Percentiles rank a stretch among this genome's conserved stretches.
Conservation (phyloP, 139 green algal species). For the Astrephomene gubernaculifera region DNA sequence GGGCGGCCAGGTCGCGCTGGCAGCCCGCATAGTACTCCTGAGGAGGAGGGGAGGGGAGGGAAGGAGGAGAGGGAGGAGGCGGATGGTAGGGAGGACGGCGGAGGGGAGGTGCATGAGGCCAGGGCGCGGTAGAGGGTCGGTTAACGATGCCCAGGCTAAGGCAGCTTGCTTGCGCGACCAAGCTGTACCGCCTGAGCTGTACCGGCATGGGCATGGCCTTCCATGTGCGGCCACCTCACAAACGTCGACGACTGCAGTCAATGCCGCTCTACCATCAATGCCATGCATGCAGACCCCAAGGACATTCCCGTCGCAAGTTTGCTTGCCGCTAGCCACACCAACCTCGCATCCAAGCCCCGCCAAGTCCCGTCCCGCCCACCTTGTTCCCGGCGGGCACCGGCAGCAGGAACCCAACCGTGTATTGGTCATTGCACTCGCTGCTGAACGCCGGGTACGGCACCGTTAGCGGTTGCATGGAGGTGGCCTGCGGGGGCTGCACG, state of each 20-base stretch:
- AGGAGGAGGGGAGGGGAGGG: not conserved
- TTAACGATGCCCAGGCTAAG: too few relatives aligned
- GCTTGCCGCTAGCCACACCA: not conserved
- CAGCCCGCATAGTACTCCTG: conserved; percentile 41
- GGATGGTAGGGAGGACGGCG: too few relatives aligned
- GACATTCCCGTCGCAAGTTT: too few relatives aligned
- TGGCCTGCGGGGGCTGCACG: not conserved
- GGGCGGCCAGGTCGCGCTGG: conserved; percentile 29
- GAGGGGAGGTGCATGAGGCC: too few relatives aligned
- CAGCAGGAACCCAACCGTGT: conserved; percentile 51
- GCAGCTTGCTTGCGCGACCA: too few relatives aligned
- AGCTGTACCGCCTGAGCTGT: too few relatives aligned
- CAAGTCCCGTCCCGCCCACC: not conserved
- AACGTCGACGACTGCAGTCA: too few relatives aligned
- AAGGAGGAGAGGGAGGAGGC: not conserved
- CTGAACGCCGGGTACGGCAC: conserved; percentile 56
- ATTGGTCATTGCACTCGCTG: conserved; percentile 46
- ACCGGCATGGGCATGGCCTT: too few relatives aligned
- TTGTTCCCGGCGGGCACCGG: conserved; percentile 21
- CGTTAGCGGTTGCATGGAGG: conserved; percentile 19
- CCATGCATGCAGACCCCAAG: too few relatives aligned
- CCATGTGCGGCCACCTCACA: too few relatives aligned
- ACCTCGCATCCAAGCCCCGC: not conserved
- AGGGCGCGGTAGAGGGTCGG: too few relatives aligned
- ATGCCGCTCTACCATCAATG: too few relatives aligned